Evolutionary conservation across 2,329 filamentous ascomycete species (phyloP).

Genomic region (Sphaerostilbella broomeana): DNA sequence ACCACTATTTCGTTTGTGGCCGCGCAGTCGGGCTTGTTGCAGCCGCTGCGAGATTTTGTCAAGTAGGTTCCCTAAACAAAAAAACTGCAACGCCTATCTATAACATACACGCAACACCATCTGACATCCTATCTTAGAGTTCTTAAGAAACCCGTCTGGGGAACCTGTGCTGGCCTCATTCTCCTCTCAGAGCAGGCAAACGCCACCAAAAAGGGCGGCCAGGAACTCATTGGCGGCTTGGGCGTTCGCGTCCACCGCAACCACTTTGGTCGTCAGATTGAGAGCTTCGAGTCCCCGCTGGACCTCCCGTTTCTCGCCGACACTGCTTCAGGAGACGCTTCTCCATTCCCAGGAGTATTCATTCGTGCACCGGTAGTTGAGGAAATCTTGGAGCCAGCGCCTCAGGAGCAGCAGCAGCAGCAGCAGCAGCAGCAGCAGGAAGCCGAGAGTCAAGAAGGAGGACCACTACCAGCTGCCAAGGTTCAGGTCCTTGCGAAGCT

Average conservation of each 20-base stretch:
- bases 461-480: constrained; percentile 20
- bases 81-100: background rate
- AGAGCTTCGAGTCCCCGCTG: constrained; percentile 78
- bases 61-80: constrained; percentile 52
- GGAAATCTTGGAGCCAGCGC: constrained; percentile 52
- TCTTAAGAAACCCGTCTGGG: constrained; percentile 79
- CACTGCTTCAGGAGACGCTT: constrained; percentile 21
- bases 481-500: constrained; percentile 50
- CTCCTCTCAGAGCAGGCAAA: constrained; percentile 83
- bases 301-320: constrained; percentile 61
- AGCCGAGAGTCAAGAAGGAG: background rate
- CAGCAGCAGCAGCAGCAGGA: background rate
- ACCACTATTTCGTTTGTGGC: constrained; percentile 90
- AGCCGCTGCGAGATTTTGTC: constrained; percentile 82
- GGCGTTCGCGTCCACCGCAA: constrained; percentile 89
- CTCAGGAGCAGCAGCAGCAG: background rate
- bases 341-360: constrained; percentile 71
- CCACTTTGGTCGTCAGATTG: constrained; percentile 87
- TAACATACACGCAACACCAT: too few relatives aligned
- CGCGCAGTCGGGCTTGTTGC: constrained; percentile 69
- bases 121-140: constrained; percentile 43
- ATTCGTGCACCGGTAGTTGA: constrained; percentile 94
- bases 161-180: constrained; percentile 92
- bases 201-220: constrained; percentile 80
- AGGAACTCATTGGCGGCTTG: constrained; percentile 87